Percentiles rank a stretch among this genome's conserved stretches.
Evolutionary conservation across 2,329 filamentous ascomycete species (phyloP).

Genomic region (Scedosporium minutisporum): DNA sequence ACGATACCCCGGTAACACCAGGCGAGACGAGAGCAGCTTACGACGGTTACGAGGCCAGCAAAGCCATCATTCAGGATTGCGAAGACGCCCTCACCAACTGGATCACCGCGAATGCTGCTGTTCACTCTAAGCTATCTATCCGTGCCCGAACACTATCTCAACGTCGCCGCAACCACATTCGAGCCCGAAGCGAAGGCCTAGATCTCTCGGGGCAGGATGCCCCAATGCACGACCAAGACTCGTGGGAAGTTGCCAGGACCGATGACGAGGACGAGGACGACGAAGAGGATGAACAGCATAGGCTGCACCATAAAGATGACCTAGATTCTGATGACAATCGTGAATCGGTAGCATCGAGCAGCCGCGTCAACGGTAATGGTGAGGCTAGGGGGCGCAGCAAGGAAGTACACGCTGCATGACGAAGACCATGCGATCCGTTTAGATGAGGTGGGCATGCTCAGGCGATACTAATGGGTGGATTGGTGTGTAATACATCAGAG

Average conservation of each 20-base stretch:
- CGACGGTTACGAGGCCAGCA: conserved; percentile 96
- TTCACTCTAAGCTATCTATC: conserved; percentile 77
- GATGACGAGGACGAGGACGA: conserved; percentile 56
- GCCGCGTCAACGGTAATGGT: conserved; percentile 36
- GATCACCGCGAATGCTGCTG: conserved; percentile 82
- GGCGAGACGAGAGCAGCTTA: conserved; percentile 94
- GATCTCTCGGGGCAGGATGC: conserved; percentile 78
- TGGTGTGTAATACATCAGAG: not conserved
- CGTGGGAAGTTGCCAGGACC: conserved; percentile 65
- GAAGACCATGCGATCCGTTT: not conserved
- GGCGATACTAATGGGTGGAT: not conserved
- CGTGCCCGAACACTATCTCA: conserved; percentile 82
- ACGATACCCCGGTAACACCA: conserved; percentile 93
- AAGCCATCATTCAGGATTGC: conserved; percentile 98
- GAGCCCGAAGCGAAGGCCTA: conserved; percentile 60
- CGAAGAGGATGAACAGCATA: conserved; percentile 18
- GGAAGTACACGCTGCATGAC: conserved; percentile 37
- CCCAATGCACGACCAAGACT: conserved; percentile 67
- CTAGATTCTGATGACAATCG: conserved; percentile 47
- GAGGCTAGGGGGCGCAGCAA: conserved; percentile 48
- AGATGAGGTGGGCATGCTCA: not conserved
- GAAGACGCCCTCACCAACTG: conserved; percentile 96
- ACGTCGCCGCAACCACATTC: conserved; percentile 65
- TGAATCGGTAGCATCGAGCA: conserved; percentile 41
- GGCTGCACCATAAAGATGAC: conserved; percentile 52